Conservation (phyloP, 331 rosid species). For the Cydonia oblonga region DNA sequence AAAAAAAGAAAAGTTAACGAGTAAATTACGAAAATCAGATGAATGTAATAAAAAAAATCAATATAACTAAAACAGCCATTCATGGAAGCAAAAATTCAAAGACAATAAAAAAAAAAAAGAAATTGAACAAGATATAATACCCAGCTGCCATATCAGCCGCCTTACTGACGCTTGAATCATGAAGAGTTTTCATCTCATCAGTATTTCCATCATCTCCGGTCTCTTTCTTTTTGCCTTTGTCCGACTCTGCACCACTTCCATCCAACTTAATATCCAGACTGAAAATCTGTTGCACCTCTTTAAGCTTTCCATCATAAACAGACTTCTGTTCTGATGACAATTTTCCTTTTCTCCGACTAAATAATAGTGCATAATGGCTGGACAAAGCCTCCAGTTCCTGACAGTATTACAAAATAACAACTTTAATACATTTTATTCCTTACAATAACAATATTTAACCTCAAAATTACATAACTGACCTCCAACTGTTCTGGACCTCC, state of each 20-base stretch:
- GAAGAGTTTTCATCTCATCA: conserved; percentile 72
- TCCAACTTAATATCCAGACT: conserved; percentile 54
- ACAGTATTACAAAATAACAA: conserved; percentile 9
- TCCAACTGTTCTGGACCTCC: conserved; percentile 99
- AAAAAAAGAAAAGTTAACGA: too few species aligned
- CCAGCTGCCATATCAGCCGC: conserved; percentile 99
- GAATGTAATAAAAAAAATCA: not conserved
- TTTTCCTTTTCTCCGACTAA: conserved; percentile 75
- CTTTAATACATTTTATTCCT: conserved; percentile 12
- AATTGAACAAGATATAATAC: conserved; percentile 26
- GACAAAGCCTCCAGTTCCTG: conserved; percentile 95
- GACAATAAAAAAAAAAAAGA: not conserved
- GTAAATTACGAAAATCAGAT: not conserved
- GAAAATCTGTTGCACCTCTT: conserved; percentile 79
- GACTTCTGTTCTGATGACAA: conserved; percentile 66
- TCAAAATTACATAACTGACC: conserved; percentile 36
- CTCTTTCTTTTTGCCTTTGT: conserved; percentile 72
- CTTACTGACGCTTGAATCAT: conserved; percentile 77
- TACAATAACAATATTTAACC: not conserved
- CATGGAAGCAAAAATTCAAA: not conserved
- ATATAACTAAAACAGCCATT: not conserved
- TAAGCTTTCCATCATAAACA: conserved; percentile 73
- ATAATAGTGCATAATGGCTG: conserved; percentile 75
- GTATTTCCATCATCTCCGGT: conserved; percentile 51
- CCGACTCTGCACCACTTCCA: conserved; percentile 38